phyloP scores from a whole-genome alignment of 2,329 filamentous ascomycete species.

The Scedosporium apiospermum region DNA sequence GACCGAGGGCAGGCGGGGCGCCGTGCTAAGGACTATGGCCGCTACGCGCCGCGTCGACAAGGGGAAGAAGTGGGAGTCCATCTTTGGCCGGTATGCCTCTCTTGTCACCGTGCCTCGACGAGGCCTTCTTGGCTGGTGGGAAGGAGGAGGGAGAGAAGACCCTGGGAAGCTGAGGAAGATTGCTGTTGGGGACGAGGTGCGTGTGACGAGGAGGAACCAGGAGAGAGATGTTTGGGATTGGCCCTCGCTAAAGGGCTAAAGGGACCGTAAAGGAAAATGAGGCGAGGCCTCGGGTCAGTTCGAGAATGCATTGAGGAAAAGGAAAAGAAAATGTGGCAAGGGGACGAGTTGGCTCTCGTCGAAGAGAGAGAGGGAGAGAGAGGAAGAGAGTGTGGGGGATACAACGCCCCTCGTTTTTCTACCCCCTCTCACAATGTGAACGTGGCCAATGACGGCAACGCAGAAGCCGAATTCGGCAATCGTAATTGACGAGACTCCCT shows the following conservation, averaged over 20 bases:
- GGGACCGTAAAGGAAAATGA: neutral
- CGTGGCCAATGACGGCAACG: neutral
- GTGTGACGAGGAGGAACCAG: constrained; percentile 36
- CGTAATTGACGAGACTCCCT: neutral
- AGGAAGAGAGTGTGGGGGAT: neutral
- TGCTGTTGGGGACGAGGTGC: constrained; percentile 45
- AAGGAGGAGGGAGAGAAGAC: constrained; percentile 11
- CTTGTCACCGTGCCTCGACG: constrained; percentile 20
- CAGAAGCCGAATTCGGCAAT: neutral
- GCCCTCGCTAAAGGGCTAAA: constrained; percentile 18
- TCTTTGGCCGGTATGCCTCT: constrained; percentile 68
- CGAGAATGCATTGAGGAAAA: neutral
- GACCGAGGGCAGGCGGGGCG: constrained; percentile 46
- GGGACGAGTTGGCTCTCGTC: neutral
- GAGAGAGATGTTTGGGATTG: constrained; percentile 47
- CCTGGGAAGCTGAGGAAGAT: constrained; percentile 21
- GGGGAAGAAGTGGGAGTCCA: constrained; percentile 57
- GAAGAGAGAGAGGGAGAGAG: neutral
- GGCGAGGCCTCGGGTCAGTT: neutral
- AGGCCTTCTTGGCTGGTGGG: neutral
- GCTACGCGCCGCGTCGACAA: constrained; percentile 59
- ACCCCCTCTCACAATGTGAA: neutral
- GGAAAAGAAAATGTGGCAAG: neutral
- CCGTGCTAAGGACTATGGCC: constrained; percentile 60
- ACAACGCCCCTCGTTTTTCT: neutral